Evolutionary conservation across 306 rosid species (phyloP).

Genomic region (Senna tora): DNA sequence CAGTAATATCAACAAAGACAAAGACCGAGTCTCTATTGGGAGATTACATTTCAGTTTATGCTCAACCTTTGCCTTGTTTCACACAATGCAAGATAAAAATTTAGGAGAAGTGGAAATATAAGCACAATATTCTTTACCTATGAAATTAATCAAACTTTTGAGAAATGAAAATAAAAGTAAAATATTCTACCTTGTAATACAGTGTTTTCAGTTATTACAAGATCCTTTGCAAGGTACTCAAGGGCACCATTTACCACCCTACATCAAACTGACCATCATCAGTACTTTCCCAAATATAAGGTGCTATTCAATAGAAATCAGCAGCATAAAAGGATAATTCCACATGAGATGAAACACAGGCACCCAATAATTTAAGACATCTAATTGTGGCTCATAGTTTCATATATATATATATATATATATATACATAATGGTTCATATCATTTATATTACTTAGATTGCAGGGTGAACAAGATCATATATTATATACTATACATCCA

Average conservation of each 20-base stretch:
- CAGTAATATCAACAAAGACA: slow-evolving; percentile 5
- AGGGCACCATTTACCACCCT: slow-evolving; percentile 96
- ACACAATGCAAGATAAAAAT: not conserved
- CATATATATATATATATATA: too few relatives aligned
- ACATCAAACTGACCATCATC: slow-evolving; percentile 43
- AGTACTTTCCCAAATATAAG: slow-evolving; percentile 35
- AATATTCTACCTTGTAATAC: slow-evolving; percentile 66
- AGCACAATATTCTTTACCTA: slow-evolving; percentile 1
- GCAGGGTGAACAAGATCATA: not conserved
- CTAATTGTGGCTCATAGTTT: not conserved
- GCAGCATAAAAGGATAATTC: slow-evolving; percentile 23
- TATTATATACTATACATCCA: not conserved
- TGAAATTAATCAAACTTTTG: slow-evolving; percentile 4
- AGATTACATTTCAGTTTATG: slow-evolving; percentile 1
- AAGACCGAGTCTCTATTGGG: not conserved
- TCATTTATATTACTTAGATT: not conserved
- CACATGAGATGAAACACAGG: slow-evolving; percentile 11
- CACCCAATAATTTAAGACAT: slow-evolving; percentile 24
- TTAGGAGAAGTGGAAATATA: not conserved
- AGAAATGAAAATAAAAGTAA: not conserved
- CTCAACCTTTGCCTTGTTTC: slow-evolving; percentile 12
- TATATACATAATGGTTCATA: not conserved
- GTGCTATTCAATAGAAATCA: slow-evolving; percentile 16
- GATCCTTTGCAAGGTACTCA: slow-evolving; percentile 91
- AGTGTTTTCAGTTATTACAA: slow-evolving; percentile 74